Evolutionary conservation across 2,329 filamentous ascomycete species (phyloP), one percentile per base, ranked within the genome.

Genomic region (Neopestalotiopsis sp.): DNA sequence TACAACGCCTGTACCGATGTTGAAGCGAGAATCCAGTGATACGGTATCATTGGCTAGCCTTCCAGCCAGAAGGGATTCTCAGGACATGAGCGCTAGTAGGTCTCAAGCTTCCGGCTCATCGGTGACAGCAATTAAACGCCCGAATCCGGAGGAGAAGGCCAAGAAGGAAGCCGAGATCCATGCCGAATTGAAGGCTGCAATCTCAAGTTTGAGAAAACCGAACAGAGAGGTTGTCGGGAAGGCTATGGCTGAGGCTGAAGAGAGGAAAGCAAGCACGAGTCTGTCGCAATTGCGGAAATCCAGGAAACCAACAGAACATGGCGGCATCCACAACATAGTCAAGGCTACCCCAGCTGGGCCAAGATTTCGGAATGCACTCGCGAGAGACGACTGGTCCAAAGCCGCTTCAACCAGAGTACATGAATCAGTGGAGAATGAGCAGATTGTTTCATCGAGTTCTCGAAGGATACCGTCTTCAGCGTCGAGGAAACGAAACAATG

Each of bases 11-110:
- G 80, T 91, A 6, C 84, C 88, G 0, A 85, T 85, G 3, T 79
- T 94, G 71, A 95, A 94, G 80, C 86, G 90, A 68, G 92, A 94
- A 76, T 82, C 80, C 28, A 92, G 90, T 75, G 91, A 94, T 73
- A 80, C 85, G 0, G 78, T 84, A 28, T 84, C 85, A 4, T 71
- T 88, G 34, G 83, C 84, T n/a, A 83, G 82, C 42, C 84, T 85
- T 73, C 84, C 32, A 38, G 30, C 34, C 59, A 62, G 32, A n/a
- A 62, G 30, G 9, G 30, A 13, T 20, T 78, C 72, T 53, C 79
- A 58, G 42, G 76, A 74, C n/a, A 74, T 81, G 58, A 86, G 75
- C 78, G 88, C 80, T 78, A 90, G 81, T 53, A 86, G 76, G 78
- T 88, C 80, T 78, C 91, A 77, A 61, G 74, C 77, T 17, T 71